Base-by-base conservation (phyloP, 768 basidiomycete genomes). In the Amanita pallidorosea region DNA sequence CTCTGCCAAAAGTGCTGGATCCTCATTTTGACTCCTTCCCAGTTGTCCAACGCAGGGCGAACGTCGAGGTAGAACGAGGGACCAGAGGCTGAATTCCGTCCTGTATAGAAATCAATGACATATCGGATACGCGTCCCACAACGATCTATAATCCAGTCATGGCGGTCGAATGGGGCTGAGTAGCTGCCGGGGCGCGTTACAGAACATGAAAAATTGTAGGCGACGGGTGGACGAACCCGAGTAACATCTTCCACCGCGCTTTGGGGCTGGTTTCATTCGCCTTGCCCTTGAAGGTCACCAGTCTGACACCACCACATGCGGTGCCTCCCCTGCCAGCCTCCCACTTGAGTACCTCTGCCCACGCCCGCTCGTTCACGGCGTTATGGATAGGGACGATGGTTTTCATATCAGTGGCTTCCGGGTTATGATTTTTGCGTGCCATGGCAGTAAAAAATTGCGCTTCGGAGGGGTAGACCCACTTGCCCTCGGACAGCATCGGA, bases 401-500 rank as follows among this genome's bases (percentile, higher is more conserved):
- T 60, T 77, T 81, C 94, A 98, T 97, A 68, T 98, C 95, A n/a
- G 74, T 63, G 18, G 85, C 76, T 27, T 82, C 75, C 3, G 94
- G 94, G 49, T 85, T 81, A 64, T 96, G 89, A 59, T 96, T 83
- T 70, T 98, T 98, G 53, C 95, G 81, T 52, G 83, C 79, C 85
- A 99, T 93, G 17, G 96, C 95, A n/a, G 87, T 75, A 66, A 88
- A 98, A 75, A 99, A 99, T 68, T 97, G 95, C n/a, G 87, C 81
- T 63, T 97, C 91, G 17, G 95, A 97, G 20, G 96, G 96, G 67
- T 99, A 99, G 44, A 96, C 88, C 96, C 96, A 99, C 51, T 91
- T 85, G 38, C 74, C 75, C 45, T 80, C 79, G 37, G 72, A 66
- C 17, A 70, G 63, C 59, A 83, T 80, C 15, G 95, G 95, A 62